Conservation (phyloP, 1,139 yeast species). For the Candida glucosophila region DNA sequence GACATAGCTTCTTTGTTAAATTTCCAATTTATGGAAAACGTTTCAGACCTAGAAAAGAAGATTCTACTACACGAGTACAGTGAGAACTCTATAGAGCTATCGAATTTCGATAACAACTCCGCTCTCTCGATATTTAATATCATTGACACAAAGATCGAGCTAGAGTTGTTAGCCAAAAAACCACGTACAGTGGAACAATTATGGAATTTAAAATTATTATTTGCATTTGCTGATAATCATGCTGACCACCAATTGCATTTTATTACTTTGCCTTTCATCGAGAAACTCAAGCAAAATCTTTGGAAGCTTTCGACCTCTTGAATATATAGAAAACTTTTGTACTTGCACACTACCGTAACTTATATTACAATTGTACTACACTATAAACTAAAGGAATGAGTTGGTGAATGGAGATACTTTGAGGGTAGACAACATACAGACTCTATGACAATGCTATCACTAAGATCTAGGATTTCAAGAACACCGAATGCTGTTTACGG, state of each 20-base stretch:
- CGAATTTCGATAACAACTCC: slow-evolving; percentile 4
- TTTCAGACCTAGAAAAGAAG: slow-evolving; percentile 27
- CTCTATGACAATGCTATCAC: no score
- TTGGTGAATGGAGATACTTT: slow-evolving; percentile 1
- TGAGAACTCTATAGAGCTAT: slow-evolving; percentile 5
- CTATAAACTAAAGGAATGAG: no score
- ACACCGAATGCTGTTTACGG: slow-evolving; percentile 7
- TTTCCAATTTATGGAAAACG: slow-evolving; percentile 15
- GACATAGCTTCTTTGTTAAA: slow-evolving; percentile 16
- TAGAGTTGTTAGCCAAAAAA: slow-evolving; percentile 31
- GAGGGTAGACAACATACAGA: no score
- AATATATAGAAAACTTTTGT: no score
- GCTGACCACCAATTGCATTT: slow-evolving; percentile 27
- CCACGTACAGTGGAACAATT: slow-evolving; percentile 48
- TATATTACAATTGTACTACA: no score
- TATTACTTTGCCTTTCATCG: slow-evolving; percentile 42
- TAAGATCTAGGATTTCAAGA: background rate
- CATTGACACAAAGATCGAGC: slow-evolving; percentile 49
- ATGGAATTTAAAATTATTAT: slow-evolving; percentile 58
- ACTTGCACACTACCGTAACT: no score
- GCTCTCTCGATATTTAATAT: slow-evolving; percentile 37
- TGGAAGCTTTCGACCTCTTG: slow-evolving; percentile 18
- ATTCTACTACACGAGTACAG: slow-evolving; percentile 22
- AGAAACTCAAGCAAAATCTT: slow-evolving; percentile 37
- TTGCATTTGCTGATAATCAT: slow-evolving; percentile 48